Percentiles rank a stretch among this genome's conserved stretches.
These are phyloP conservation scores for Stemphylium beticola DNA, from an alignment of 2,329 filamentous ascomycete genomes.

Conservation along the genomic window DNA sequence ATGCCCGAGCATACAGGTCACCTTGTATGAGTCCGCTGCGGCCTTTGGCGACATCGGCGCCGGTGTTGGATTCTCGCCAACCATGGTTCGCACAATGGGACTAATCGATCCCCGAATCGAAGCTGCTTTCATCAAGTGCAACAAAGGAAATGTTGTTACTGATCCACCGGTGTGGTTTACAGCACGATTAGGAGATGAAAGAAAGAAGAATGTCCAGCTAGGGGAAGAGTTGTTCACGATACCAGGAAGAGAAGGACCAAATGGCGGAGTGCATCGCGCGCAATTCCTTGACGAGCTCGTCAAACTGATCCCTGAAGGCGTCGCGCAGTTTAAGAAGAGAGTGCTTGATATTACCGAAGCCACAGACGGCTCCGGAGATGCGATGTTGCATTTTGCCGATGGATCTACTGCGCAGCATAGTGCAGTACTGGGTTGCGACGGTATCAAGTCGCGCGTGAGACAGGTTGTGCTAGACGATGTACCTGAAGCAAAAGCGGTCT, in stretches of 20 bases:
- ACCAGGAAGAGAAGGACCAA: slow-evolving; percentile 30
- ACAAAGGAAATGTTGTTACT: slow-evolving; percentile 11
- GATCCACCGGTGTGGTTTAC: slow-evolving; percentile 34
- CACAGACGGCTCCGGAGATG: slow-evolving; percentile 31
- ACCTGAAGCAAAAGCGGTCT: slow-evolving; percentile 52
- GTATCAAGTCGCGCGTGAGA: slow-evolving; percentile 65
- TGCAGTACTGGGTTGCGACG: slow-evolving; percentile 67
- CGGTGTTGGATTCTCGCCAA: slow-evolving; percentile 57
- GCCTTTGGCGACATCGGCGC: slow-evolving; percentile 65
- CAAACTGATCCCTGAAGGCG: slow-evolving; percentile 53
- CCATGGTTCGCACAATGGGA: slow-evolving; percentile 47
- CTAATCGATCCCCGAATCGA: slow-evolving; percentile 48
- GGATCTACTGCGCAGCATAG: slow-evolving; percentile 53
- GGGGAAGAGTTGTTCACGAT: slow-evolving; percentile 32
- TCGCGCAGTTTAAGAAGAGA: slow-evolving; percentile 52
- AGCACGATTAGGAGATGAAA: slow-evolving; percentile 29
- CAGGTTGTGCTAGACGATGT: slow-evolving; percentile 58
- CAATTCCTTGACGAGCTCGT: slow-evolving; percentile 58
- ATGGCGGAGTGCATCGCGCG: slow-evolving; percentile 55
- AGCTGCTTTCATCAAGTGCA: slow-evolving; percentile 19
- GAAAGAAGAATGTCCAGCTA: slow-evolving; percentile 25
- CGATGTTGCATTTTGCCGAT: slow-evolving; percentile 52
- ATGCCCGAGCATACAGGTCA: slow-evolving; percentile 49
- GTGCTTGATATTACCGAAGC: slow-evolving; percentile 33
- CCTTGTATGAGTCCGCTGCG: slow-evolving; percentile 62